Percentiles rank a stretch among this genome's conserved stretches.
phyloP scores from a whole-genome alignment of 148 eudicot species.

The Rhododendron mucronatum region DNA sequence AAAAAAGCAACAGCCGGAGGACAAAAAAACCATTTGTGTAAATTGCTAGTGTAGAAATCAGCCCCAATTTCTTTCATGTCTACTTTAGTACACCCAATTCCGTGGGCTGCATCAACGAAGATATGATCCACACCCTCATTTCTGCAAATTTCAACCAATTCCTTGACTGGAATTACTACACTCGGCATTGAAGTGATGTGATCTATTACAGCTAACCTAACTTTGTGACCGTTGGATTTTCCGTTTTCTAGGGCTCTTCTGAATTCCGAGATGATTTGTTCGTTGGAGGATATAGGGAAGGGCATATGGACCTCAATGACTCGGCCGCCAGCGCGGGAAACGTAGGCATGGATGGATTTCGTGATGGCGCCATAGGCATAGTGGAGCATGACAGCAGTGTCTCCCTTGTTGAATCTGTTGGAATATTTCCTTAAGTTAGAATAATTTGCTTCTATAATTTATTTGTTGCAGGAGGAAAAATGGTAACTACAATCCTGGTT shows the following conservation, averaged over 20 bases:
- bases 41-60: conserved; percentile 81
- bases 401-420: conserved; percentile 42
- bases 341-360: conserved; percentile 78
- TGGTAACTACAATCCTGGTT: neutral
- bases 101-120: conserved; percentile 82
- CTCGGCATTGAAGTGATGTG: conserved; percentile 93
- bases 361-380: conserved; percentile 82
- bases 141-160: conserved; percentile 70
- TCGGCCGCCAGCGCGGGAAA: conserved; percentile 68
- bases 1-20: conserved; percentile 84
- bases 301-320: conserved; percentile 83
- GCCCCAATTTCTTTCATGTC: conserved; percentile 84
- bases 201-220: conserved; percentile 87
- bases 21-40: conserved; percentile 92
- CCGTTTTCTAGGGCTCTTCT: conserved; percentile 54
- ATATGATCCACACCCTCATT: conserved; percentile 77
- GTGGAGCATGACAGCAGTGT: conserved; percentile 72
- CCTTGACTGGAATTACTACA: conserved; percentile 72
- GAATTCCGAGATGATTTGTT: conserved; percentile 59
- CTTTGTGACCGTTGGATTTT: conserved; percentile 43
- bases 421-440: neutral
- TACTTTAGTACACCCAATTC: conserved; percentile 61
- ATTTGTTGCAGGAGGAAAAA: neutral
- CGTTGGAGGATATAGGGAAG: conserved; percentile 49
- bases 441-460: neutral